Percentiles rank a stretch among this genome's conserved stretches.
These are phyloP conservation scores for Iberis pinnata DNA, from an alignment of 345 rosid genomes.

Conservation along the genomic window DNA sequence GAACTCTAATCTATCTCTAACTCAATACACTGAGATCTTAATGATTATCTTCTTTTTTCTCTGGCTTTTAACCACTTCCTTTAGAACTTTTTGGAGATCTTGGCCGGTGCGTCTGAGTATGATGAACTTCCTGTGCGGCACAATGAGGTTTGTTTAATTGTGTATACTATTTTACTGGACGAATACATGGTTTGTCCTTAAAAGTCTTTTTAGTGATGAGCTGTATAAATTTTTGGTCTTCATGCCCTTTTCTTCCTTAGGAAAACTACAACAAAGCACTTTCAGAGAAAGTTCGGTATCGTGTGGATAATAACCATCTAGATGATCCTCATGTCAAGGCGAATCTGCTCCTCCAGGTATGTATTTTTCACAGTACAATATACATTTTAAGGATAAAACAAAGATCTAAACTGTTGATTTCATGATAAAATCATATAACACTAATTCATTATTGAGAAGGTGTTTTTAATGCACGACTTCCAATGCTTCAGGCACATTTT, in stretches of 20 bases:
- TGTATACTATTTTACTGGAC: constrained; percentile 15
- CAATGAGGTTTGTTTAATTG: constrained; percentile 64
- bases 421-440: not conserved
- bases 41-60: constrained; percentile 1
- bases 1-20: constrained; percentile 6
- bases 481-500: constrained; percentile 71
- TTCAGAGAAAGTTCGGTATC: constrained; percentile 59
- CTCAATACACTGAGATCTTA: constrained; percentile 1
- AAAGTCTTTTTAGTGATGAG: not conserved
- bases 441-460: constrained; percentile 3
- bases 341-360: constrained; percentile 81
- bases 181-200: no score
- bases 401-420: constrained; percentile 4
- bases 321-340: constrained; percentile 97
- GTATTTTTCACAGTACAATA: constrained; percentile 5
- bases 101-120: constrained; percentile 89
- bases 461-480: constrained; percentile 11
- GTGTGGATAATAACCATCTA: constrained; percentile 64
- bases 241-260: constrained; percentile 33
- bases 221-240: constrained; percentile 2
- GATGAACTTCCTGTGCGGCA: constrained; percentile 97
- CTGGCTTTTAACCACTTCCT: constrained; percentile 1
- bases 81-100: constrained; percentile 75
- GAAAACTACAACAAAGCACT: constrained; percentile 75
- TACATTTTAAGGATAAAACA: constrained; percentile 2